Percentiles rank a stretch among this genome's conserved stretches.
Evolutionary conservation across 805 yeast species (phyloP).

Genomic region (Saturnispora diversa): DNA sequence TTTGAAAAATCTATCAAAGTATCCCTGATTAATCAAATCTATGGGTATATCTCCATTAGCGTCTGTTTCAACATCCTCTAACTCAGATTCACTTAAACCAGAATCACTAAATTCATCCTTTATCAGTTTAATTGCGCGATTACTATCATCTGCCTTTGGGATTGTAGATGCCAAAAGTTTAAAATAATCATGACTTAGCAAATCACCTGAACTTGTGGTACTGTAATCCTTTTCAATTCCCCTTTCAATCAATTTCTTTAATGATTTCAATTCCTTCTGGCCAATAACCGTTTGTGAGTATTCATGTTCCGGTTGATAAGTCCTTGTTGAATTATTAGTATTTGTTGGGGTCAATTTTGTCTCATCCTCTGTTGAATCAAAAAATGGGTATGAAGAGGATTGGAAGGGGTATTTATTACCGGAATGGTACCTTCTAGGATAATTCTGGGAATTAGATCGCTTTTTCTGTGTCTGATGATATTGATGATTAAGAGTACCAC

Average conservation of each 20-base stretch:
- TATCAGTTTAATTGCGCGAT: conserved; percentile 2
- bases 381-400: neutral
- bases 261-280: neutral
- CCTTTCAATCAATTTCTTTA: neutral
- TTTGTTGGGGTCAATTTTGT: neutral
- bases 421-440: neutral
- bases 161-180: conserved; percentile 18
- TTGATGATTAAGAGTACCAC: conserved; percentile 20
- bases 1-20: conserved; percentile 64
- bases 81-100: neutral
- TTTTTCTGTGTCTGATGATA: neutral
- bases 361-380: neutral
- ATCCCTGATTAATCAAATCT: conserved; percentile 71
- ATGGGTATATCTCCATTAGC: conserved; percentile 17
- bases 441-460: neutral
- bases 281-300: neutral
- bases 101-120: neutral
- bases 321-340: neutral
- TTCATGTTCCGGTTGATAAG: neutral
- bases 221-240: conserved; percentile 5
- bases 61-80: neutral
- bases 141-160: conserved; percentile 5
- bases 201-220: conserved; percentile 15
- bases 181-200: conserved; percentile 25
- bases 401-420: neutral